Evolutionary conservation across 805 yeast species (phyloP), one percentile per base, ranked within the genome.

Genomic region (Candida namnaoensis): DNA sequence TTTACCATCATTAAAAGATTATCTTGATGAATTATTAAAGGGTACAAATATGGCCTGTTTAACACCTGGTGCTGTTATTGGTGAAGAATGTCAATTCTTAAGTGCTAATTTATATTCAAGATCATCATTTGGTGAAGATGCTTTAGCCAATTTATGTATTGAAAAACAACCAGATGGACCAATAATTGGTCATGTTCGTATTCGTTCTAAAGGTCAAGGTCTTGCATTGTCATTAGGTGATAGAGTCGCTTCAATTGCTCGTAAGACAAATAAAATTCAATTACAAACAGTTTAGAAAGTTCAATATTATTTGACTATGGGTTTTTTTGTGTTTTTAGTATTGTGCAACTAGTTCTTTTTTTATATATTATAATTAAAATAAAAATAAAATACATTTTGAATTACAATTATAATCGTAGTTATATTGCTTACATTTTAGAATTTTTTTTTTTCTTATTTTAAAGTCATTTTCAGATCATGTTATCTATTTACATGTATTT

Each of bases 121-220:
- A 52, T 85, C 95, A 7, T 80, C 95, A 12, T 93, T 93, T 62
- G 99, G 99, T 37, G 99, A 93, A 65, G 97, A 91, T 60, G 98
- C 97, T 0, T 72, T 93, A 56, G 98, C 98, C 42, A 93, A 95
- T 58, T 68, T 93, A 62, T 87, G 96, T 66, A 84, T 93, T 57
- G 99, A 95, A 64, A 81, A 80, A 65, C 78, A 79, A 47, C 66
- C 76, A 9, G 73, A 72, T 44, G 90, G 91, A 10, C 80, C 82
- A 41, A 81, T 88, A 43, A 76, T 85, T 44, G 99, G 99, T 8
- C 95, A 90, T 57, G 95, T 90, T 37, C 80, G 99, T 66, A 90
- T 93, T 55, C 80, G 99, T 66, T 84, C 97, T 14, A 90, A 91
- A 75, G 96, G 97, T 23, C 98, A 95, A 70, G 99, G 99, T 5